Evolutionary conservation across 805 yeast genomes (phyloP), one percentile per base, ranked within the genome.

Genomic region (Saccharomycopsis malanga): DNA sequence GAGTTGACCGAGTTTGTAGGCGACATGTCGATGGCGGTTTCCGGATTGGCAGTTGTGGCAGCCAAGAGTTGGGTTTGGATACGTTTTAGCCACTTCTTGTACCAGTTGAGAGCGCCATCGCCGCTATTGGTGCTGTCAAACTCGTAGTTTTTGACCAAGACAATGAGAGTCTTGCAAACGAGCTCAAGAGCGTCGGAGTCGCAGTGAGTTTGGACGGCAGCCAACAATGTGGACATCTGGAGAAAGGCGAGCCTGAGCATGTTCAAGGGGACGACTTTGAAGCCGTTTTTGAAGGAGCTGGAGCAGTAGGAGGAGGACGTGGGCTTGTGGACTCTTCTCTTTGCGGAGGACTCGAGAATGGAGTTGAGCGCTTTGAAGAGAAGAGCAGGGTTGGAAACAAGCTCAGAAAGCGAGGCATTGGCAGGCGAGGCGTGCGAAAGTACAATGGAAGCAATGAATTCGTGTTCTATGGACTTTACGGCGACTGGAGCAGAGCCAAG

Each of bases 151-250:
- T 49, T 49, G 10, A 49, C 42, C 24, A 49, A 23, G 14, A 36
- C 27, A 3, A 49, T 30, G 12, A 49, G 3, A 2, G 17, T 29
- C 14, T 32, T 24, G 6, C 35, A 12, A 17, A 41, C 22, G 3
- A 50, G 45, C 50, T 53, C 36, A 48, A 56, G 6, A 53, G 58
- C 58, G 18, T 39, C 38, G 12, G 30, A 12, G 18, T 44, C 32
- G 35, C 39, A 48, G 35, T 41, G 25, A 12, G 24, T 42, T 22
- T 38, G 21, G 15, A 12, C 25, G 14, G 44, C 34, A 10, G 17
- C 20, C 10, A 46, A 18, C 4, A 49, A 27, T 12, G 20, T 24
- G 4, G 39, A 27, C 5, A 38, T 23, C 24, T 39, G 40, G 20
- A 29, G 10, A 20, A 50, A 20, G 7, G 35, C 24, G 4, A 39